These are phyloP conservation scores for Orychophragmus violaceus DNA, from an alignment of 345 rosid species.

Conservation along the genomic window DNA sequence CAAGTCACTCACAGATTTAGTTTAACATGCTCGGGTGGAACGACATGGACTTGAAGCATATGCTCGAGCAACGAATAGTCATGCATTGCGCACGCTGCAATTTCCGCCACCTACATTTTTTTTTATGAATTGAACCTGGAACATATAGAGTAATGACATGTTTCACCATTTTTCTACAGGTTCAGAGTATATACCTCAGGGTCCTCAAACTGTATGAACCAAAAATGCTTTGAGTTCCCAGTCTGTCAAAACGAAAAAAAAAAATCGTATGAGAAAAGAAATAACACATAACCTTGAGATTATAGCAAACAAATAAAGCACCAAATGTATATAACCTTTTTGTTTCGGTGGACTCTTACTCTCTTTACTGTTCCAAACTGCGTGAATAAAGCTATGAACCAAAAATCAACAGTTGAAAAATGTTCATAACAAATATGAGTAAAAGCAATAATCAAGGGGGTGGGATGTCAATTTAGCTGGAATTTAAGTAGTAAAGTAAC, in stretches of 20 bases:
- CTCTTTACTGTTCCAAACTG: conserved; percentile 85
- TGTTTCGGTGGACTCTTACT: conserved; percentile 76
- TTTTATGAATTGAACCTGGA: background rate
- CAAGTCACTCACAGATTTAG: conserved; percentile 58
- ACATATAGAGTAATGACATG: background rate
- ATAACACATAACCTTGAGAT: background rate
- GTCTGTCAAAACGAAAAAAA: conserved; percentile 48
- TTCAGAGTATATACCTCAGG: conserved; percentile 50
- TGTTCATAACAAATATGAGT: no score
- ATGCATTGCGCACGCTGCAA: conserved; percentile 90
- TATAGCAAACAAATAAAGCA: background rate
- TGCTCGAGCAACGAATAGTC: conserved; percentile 79
- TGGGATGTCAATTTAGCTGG: no score
- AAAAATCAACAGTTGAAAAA: background rate
- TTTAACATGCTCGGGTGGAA: conserved; percentile 66
- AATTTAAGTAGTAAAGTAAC: conserved; percentile 32
- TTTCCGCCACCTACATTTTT: conserved; percentile 86
- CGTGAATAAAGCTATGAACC: conserved; percentile 52
- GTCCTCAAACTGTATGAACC: conserved; percentile 75
- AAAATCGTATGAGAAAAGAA: background rate
- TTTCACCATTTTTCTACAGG: background rate
- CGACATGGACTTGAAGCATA: conserved; percentile 65
- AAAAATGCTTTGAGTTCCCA: conserved; percentile 90
- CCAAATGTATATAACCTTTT: conserved; percentile 48
- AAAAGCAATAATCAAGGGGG: no score